Percentiles rank a stretch among this genome's conserved stretches.
Conservation (phyloP, 1,284 basidiomycete species). For the Marasmius sp. region DNA sequence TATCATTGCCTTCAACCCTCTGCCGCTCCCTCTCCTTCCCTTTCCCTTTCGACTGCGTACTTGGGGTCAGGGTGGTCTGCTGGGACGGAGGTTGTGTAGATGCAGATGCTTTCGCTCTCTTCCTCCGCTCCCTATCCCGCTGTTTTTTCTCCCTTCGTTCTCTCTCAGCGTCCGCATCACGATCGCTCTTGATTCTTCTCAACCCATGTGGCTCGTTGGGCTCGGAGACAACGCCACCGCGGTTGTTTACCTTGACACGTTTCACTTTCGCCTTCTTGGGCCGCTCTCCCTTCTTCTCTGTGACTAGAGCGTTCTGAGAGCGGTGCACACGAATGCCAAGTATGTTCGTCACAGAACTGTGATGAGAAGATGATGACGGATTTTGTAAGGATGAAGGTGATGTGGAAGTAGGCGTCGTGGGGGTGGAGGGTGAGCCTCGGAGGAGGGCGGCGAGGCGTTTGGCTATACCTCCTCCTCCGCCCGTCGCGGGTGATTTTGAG, state of each 20-base stretch:
- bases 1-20: not conserved
- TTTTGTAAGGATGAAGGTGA: not conserved
- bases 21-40: not conserved
- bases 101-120: not conserved
- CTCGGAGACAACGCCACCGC: not conserved
- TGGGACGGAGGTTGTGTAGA: not conserved
- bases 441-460: not conserved
- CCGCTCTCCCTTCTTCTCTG: not conserved
- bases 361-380: not conserved
- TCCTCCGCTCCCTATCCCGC: not conserved
- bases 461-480: not conserved
- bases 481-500: no score
- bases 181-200: not conserved
- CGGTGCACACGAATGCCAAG: not conserved
- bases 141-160: not conserved
- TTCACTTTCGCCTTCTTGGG: not conserved
- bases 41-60: not conserved
- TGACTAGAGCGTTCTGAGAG: not conserved
- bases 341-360: not conserved
- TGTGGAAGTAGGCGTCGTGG: not conserved
- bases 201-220: not conserved
- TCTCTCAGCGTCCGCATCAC: not conserved
- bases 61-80: not conserved
- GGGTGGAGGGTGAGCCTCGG: not conserved
- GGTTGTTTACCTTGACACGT: not conserved